A percentile compares a stretch with the other conserved stretches of the same genome.
phyloP scores from a whole-genome alignment of 306 rosid genomes.

The Castanopsis chinensis region DNA sequence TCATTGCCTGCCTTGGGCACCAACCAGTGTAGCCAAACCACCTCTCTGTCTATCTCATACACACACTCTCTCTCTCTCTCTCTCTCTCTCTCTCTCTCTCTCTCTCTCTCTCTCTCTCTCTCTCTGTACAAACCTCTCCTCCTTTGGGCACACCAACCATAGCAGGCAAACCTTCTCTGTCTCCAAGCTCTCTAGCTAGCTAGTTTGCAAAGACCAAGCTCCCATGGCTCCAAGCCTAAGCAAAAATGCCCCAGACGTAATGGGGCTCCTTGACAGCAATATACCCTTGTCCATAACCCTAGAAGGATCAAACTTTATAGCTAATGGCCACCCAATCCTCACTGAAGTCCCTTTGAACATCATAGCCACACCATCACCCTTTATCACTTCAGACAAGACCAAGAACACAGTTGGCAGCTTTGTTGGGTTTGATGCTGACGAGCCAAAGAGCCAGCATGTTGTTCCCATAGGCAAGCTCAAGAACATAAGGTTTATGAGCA shows the following conservation, averaged over 20 bases:
- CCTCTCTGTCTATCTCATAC: no score
- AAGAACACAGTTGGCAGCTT: slow-evolving; percentile 39
- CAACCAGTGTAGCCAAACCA: no score
- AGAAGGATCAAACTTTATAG: slow-evolving; percentile 40
- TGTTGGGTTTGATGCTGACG: slow-evolving; percentile 47
- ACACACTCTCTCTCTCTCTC: no score
- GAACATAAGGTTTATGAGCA: slow-evolving; percentile 45
- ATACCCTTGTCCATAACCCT: slow-evolving; percentile 32
- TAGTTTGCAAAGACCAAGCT: not conserved
- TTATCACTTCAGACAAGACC: slow-evolving; percentile 1
- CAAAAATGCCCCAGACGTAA: slow-evolving; percentile 23
- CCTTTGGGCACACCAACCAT: not conserved
- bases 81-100: not conserved
- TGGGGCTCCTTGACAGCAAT: not conserved
- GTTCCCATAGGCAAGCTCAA: slow-evolving; percentile 45
- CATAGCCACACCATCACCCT: slow-evolving; percentile 33
- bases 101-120: not conserved
- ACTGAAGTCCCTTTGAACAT: slow-evolving; percentile 52
- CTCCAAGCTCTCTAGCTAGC: not conserved
- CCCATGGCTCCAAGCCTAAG: slow-evolving; percentile 59
- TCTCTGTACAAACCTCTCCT: slow-evolving; percentile 2
- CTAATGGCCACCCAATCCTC: slow-evolving; percentile 53
- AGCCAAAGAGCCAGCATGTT: slow-evolving; percentile 44
- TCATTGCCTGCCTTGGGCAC: no score
- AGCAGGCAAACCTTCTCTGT: not conserved